These are phyloP conservation scores for Anisodus tanguticus DNA, from an alignment of 257 asterid genomes.

Conservation along the genomic window DNA sequence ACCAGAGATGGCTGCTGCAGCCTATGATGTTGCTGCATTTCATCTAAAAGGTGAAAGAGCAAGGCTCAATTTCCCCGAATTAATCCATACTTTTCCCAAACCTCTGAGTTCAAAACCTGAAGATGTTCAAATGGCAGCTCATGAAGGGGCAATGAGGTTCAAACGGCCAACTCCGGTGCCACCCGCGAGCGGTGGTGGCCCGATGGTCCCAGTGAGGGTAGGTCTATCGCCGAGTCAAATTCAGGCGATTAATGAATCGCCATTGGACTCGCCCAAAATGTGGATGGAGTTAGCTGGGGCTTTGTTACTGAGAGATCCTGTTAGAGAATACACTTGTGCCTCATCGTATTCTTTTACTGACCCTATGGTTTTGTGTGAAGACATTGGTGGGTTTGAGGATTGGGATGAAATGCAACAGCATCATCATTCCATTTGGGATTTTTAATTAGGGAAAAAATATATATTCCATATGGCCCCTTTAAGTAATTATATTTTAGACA, in stretches of 20 bases:
- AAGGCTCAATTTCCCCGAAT: constrained; percentile 53
- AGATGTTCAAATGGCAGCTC: constrained; percentile 55
- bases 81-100: constrained; percentile 45
- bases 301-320: constrained; percentile 26
- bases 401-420: constrained; percentile 41
- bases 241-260: constrained; percentile 68
- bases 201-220: constrained; percentile 42
- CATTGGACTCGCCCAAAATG: constrained; percentile 68
- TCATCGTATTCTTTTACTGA: background rate
- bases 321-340: background rate
- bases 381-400: constrained; percentile 31
- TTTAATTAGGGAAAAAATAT: background rate
- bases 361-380: constrained; percentile 7
- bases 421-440: constrained; percentile 41
- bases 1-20: constrained; percentile 72
- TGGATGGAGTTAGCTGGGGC: constrained; percentile 57
- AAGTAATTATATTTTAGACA: constrained; percentile 4
- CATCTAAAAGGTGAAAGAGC: constrained; percentile 55
- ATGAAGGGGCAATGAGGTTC: constrained; percentile 54
- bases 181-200: background rate
- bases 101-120: constrained; percentile 47
- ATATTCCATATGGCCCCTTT: background rate
- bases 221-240: constrained; percentile 58
- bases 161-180: constrained; percentile 17
- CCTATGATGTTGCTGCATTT: constrained; percentile 67